Evolutionary conservation across 1,139 yeast species (phyloP), one percentile per base, ranked within the genome.

Genomic region (Pichia sp.): DNA sequence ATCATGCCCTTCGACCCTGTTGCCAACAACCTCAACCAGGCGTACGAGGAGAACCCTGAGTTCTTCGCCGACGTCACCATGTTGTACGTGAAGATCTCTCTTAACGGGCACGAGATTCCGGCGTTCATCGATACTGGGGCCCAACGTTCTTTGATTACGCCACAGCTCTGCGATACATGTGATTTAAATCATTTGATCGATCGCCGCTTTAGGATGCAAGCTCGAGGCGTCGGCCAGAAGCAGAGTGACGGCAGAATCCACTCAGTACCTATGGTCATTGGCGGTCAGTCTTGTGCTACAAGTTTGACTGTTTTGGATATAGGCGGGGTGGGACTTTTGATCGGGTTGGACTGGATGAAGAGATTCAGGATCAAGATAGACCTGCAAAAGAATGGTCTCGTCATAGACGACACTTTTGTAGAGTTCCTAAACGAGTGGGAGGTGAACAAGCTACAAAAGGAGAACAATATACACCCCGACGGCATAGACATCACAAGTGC

Each of bases 91-190:
- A 76, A 84, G 52, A 76, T 90, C 49, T 82, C 80, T 56, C 85
- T 93, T 25, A 90, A 91, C 63, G 93, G 95, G 0, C 76, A 78
- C 47, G 81, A 83, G 23, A 87, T 90, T 8, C 88, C 88, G 66
- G 98, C 98, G 0, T 88, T 93, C 72, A 96, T 93, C 10, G 99
- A 93, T 66, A 83, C 97, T 0, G 99, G 99, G 2, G 99, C 99
- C 0, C 97, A 90, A 67, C 75, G 82, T 42, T 90, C 99, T 0
- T 85, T 91, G 48, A 85, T 85, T 66, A 82, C 90, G 21, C 87
- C 96, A 1, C 70, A 73, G 43, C 74, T 93, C 59, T 96, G 96
- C 0, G 86, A 85, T 58, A 72, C 74, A 53, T 81, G 93, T 51
- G 87, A 88, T 0, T 71, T 93, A 43, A 71, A 82, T 23, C 80